Evolutionary conservation across 2,329 filamentous ascomycete species (phyloP).

Genomic region (Phialocephala sp.): DNA sequence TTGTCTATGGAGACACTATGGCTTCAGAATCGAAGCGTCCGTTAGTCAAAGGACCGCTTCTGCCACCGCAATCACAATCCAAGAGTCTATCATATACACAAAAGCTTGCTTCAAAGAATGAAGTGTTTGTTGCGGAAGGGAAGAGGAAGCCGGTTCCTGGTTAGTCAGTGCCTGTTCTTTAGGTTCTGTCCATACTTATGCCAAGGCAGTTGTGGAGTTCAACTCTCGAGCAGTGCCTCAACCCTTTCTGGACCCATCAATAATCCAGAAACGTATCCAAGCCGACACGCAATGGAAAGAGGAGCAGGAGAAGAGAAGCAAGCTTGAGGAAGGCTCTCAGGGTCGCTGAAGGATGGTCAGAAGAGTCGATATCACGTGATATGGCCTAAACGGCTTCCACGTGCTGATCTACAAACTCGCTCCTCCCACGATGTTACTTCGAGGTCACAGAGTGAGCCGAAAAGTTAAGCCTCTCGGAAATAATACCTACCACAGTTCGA

Average conservation of each 20-base stretch:
- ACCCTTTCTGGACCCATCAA: constrained; percentile 39
- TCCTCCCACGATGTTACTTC: background rate
- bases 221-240: constrained; percentile 33
- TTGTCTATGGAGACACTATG: background rate
- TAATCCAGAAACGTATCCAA: constrained; percentile 31
- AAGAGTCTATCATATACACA: constrained; percentile 32
- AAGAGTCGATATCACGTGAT: background rate
- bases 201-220: constrained; percentile 32
- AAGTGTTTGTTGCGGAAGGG: constrained; percentile 24
- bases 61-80: constrained; percentile 24
- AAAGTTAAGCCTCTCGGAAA: background rate
- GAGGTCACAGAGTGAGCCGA: background rate
- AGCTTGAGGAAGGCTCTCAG: background rate
- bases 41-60: constrained; percentile 27
- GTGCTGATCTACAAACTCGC: background rate
- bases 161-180: constrained; percentile 11
- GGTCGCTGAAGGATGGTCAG: background rate
- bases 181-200: background rate
- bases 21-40: constrained; percentile 2
- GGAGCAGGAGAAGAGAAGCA: constrained; percentile 26
- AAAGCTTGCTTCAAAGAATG: constrained; percentile 28
- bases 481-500: background rate
- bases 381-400: background rate
- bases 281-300: constrained; percentile 28
- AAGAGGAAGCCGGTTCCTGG: constrained; percentile 20